Percentiles rank a stretch among this genome's conserved stretches.
These are phyloP conservation scores for Paxillus involutus DNA, from an alignment of 768 basidiomycete species.

Conservation along the genomic window DNA sequence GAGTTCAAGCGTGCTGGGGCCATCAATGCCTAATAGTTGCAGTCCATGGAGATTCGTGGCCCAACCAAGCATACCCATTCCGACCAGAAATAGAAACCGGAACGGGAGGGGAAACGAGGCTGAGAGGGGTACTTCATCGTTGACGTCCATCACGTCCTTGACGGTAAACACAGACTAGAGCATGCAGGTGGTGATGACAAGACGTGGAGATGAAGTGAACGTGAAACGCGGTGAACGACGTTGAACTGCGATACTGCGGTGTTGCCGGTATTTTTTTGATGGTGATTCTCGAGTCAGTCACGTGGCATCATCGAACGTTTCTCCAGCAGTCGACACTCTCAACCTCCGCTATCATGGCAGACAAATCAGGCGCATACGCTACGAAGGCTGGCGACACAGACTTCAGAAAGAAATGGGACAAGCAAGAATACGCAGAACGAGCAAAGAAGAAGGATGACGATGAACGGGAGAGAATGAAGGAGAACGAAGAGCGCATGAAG, in stretches of 20 bases:
- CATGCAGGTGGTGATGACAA: conserved; percentile 1
- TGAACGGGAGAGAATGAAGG: conserved; percentile 79
- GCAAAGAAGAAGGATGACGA: conserved; percentile 82
- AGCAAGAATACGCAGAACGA: conserved; percentile 83
- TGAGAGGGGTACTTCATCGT: conserved; percentile 47
- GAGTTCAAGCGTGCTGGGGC: conserved; percentile 67
- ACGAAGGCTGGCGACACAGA: conserved; percentile 59
- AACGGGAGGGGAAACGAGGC: conserved; percentile 86
- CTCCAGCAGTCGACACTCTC: not conserved
- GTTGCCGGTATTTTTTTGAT: not conserved
- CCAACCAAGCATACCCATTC: conserved; percentile 86
- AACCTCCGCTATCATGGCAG: conserved; percentile 20
- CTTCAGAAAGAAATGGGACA: conserved; percentile 92
- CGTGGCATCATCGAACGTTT: not conserved
- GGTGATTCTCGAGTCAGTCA: not conserved
- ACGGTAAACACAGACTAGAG: not conserved
- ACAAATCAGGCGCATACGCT: conserved; percentile 35
- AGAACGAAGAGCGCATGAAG: conserved; percentile 81
- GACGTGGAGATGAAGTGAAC: conserved; percentile 5
- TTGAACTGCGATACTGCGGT: not conserved
- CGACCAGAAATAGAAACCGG: conserved; percentile 78
- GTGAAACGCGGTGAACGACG: not conserved
- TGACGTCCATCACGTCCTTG: conserved; percentile 30
- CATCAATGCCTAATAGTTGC: conserved; percentile 71
- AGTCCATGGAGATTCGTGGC: conserved; percentile 91